Evolutionary conservation across 1,284 basidiomycete species (phyloP), one percentile per base, ranked within the genome.

Genomic region (Trichosporon ovoides): DNA sequence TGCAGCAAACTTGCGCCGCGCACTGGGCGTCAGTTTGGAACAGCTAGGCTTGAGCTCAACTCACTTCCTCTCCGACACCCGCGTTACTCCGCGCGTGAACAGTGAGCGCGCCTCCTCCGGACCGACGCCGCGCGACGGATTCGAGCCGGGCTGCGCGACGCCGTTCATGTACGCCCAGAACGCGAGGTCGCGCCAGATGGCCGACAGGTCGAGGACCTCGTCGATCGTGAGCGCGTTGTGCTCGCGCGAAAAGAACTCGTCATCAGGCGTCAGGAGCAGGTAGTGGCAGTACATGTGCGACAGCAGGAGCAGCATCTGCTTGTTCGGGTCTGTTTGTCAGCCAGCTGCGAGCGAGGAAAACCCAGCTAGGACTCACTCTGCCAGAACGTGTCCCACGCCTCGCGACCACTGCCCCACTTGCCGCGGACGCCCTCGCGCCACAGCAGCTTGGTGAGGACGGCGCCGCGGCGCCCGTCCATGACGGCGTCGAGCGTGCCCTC

Each of bases 241-340:
- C 1, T 63, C 18, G 2, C 53, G 50, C 9, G 55, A 57, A 71
- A 94, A 94, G 78, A 98, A 98, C 74, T 98, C 95, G 73, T 98
- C 95, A 67, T 98, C 96, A 2, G 91, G 91, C 80, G 98, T 89
- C 0, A 93, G 91, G 38, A 93, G 81, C 18, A 98, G 83, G 12
- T 87, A 84, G 63, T 95, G 88, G 2, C 85, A 84, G 74, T 97
- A 95, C 18, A 97, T 77, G 57, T 94, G 88, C 7, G 85, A 83
- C 3, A 97, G 82, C 52, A 97, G 82, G 3, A 98, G 78, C 2
- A 98, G 77, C 1, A 88, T 80, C 0, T 86, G 82, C 82, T 86
- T 87, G 12, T 38, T 80, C 16, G 57, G 69, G 57, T 64, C 72
- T 76, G 0, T 1, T 20, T 10, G 57, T 64, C 46, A 64, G 63